Percentiles rank a stretch among this genome's conserved stretches.
phyloP scores from a whole-genome alignment of 208 protist genomes.

The Wallacemonas sp. region DNA sequence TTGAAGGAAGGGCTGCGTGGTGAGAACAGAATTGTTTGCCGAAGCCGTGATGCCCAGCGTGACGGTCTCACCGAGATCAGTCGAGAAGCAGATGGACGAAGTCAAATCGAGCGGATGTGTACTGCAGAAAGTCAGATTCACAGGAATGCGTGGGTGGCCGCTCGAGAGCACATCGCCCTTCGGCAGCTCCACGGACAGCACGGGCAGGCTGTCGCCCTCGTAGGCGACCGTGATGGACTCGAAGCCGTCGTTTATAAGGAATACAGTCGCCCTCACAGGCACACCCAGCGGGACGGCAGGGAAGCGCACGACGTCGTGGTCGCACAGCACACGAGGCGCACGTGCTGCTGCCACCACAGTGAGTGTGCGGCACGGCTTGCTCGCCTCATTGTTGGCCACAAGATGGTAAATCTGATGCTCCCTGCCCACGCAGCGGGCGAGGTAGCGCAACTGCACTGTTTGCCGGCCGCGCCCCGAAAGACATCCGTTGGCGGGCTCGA shows the following conservation, averaged over 20 bases:
- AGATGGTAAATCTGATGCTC: slow-evolving; percentile 44
- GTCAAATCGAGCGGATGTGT: slow-evolving; percentile 79
- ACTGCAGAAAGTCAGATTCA: slow-evolving; percentile 69
- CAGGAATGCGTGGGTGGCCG: slow-evolving; percentile 30
- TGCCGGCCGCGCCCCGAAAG: slow-evolving; percentile 46
- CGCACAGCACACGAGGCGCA: slow-evolving; percentile 78
- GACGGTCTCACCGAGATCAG: slow-evolving; percentile 72
- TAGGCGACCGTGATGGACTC: slow-evolving; percentile 86
- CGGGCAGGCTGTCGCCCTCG: slow-evolving; percentile 54
- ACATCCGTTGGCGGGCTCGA: slow-evolving; percentile 59
- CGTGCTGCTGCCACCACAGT: slow-evolving; percentile 57
- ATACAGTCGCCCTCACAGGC: slow-evolving; percentile 55
- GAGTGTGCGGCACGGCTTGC: slow-evolving; percentile 59
- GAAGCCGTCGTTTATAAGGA: slow-evolving; percentile 93
- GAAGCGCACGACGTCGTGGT: slow-evolving; percentile 79
- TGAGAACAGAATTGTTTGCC: slow-evolving; percentile 90
- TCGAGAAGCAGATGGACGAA: slow-evolving; percentile 84
- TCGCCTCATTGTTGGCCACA: slow-evolving; percentile 45
- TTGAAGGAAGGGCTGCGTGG: slow-evolving; percentile 53
- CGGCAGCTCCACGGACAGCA: slow-evolving; percentile 83
- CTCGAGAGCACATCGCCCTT: slow-evolving; percentile 41
- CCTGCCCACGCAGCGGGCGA: slow-evolving; percentile 35
- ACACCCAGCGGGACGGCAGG: slow-evolving; percentile 87
- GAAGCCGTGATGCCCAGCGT: slow-evolving; percentile 76
- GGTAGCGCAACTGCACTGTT: slow-evolving; percentile 74